Percentiles rank a stretch among this genome's conserved stretches.
Evolutionary conservation across 768 basidiomycete species (phyloP).

Genomic region (Hericium erinaceus): DNA sequence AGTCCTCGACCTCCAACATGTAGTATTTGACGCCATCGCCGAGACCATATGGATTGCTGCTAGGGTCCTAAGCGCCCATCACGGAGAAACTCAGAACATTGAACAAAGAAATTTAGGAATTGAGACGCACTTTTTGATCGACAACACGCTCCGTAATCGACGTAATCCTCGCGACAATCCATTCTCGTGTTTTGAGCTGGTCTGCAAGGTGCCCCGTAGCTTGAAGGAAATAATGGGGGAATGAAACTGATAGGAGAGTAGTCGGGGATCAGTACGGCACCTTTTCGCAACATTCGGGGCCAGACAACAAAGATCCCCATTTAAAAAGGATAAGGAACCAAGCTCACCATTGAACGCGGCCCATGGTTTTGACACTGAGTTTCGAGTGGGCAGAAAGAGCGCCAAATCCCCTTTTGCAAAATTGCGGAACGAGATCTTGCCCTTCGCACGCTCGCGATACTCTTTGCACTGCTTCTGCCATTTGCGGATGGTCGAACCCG

Average conservation of each 20-base stretch:
- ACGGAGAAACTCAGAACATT: not conserved
- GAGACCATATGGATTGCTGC: slow-evolving; percentile 82
- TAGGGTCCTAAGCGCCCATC: slow-evolving; percentile 47
- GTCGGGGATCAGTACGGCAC: slow-evolving; percentile 18
- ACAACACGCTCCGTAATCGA: slow-evolving; percentile 82
- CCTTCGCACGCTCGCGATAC: slow-evolving; percentile 90
- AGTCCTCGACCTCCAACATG: slow-evolving; percentile 89
- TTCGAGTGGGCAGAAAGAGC: slow-evolving; percentile 90
- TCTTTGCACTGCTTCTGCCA: slow-evolving; percentile 98
- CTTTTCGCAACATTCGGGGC: not conserved
- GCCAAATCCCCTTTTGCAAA: slow-evolving; percentile 94
- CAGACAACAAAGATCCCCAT: no score
- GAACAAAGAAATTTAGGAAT: not conserved
- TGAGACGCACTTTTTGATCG: slow-evolving; percentile 53
- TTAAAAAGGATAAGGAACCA: not conserved
- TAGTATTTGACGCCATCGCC: slow-evolving; percentile 88
- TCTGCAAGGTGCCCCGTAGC: slow-evolving; percentile 81
- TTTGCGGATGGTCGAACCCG: slow-evolving; percentile 82
- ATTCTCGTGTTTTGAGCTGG: slow-evolving; percentile 84
- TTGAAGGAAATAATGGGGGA: slow-evolving; percentile 95
- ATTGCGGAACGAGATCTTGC: slow-evolving; percentile 94
- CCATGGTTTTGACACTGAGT: slow-evolving; percentile 91
- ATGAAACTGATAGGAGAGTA: slow-evolving; percentile 61
- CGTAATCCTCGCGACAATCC: slow-evolving; percentile 91
- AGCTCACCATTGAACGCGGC: slow-evolving; percentile 92